Evolutionary conservation across 495 filamentous ascomycete genomes (phyloP).

Genomic region (Penicillium lividum): DNA sequence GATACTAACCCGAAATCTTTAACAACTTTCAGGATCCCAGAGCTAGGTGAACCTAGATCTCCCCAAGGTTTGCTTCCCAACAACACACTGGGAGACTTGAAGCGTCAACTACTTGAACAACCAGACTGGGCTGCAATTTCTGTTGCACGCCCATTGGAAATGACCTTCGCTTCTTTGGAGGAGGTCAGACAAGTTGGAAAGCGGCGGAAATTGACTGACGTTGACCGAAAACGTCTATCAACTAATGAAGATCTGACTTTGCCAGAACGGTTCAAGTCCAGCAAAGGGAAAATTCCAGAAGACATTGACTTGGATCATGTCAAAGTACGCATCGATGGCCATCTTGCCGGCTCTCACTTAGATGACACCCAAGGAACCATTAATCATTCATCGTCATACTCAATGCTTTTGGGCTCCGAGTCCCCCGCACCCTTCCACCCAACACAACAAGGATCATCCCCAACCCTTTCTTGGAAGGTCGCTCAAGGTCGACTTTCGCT

Average conservation of each 20-base stretch:
- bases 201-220: conserved; percentile 38
- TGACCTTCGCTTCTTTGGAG: conserved; percentile 32
- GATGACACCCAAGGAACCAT: conserved; percentile 3
- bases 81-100: conserved; percentile 27
- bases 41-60: neutral
- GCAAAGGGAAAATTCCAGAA: conserved; percentile 7
- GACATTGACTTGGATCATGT: conserved; percentile 16
- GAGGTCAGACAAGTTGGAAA: conserved; percentile 40
- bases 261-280: conserved; percentile 3
- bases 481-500: conserved; percentile 1
- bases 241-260: conserved; percentile 1
- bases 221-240: conserved; percentile 31
- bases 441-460: neutral
- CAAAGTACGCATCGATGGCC: conserved; percentile 33
- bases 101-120: conserved; percentile 35
- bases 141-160: conserved; percentile 34
- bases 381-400: conserved; percentile 31
- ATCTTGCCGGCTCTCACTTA: conserved; percentile 8
- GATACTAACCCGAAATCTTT: neutral
- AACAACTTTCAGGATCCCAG: neutral
- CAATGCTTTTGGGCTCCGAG: conserved; percentile 35
- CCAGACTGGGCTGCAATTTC: conserved; percentile 40
- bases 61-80: neutral
- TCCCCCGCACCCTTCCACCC: neutral
- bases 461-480: neutral